These are phyloP conservation scores for Coniochaeta prunicola DNA, from an alignment of 2,329 filamentous ascomycete species.

Conservation along the genomic window DNA sequence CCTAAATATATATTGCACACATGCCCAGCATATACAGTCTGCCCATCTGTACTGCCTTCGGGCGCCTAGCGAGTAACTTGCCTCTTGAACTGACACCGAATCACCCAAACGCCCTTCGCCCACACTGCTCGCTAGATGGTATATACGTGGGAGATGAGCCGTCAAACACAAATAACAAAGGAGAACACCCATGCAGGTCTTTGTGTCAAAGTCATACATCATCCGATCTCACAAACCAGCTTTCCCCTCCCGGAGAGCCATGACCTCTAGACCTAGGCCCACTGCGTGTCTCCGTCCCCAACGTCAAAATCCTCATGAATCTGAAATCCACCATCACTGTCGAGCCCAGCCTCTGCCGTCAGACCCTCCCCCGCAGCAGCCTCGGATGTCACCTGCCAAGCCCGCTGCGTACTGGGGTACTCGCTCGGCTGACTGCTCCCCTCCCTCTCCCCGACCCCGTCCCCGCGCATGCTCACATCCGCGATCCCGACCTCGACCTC, in stretches of 20 bases:
- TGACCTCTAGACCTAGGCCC: conserved; percentile 5
- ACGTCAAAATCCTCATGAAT: not conserved
- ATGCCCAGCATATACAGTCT: not conserved
- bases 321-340: not conserved
- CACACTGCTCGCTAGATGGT: not conserved
- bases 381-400: not conserved
- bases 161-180: not conserved
- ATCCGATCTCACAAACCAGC: not conserved
- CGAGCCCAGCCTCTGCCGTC: conserved; percentile 2
- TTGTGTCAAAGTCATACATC: not conserved
- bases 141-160: not conserved
- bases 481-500: conserved; percentile 5
- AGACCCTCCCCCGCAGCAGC: not conserved
- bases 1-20: not conserved
- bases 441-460: conserved; percentile 19
- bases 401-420: conserved; percentile 43
- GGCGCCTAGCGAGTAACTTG: not conserved
- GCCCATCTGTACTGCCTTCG: not conserved
- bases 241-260: no score
- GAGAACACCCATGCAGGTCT: not conserved
- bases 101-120: not conserved
- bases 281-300: conserved; percentile 5
- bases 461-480: conserved; percentile 8
- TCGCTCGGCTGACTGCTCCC: conserved; percentile 47
- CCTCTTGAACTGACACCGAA: not conserved